Evolutionary conservation across 2,329 filamentous ascomycete genomes (phyloP).

Genomic region (Reticulascus tulasneorum): DNA sequence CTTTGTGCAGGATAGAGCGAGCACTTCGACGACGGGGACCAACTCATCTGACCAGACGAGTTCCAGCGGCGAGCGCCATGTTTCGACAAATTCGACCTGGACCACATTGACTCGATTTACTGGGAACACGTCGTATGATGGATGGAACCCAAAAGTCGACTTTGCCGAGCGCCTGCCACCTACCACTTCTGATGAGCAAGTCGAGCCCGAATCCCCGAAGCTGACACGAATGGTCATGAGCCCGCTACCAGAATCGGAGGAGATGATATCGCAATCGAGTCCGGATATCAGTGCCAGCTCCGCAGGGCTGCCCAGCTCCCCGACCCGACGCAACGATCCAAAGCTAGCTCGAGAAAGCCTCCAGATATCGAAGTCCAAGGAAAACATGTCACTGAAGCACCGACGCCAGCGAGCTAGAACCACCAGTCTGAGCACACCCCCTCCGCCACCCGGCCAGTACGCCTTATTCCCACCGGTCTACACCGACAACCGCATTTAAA

Average conservation of each 20-base stretch:
- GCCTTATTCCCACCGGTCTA: slow-evolving; percentile 36
- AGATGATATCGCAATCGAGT: slow-evolving; percentile 8
- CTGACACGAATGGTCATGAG: slow-evolving; percentile 7
- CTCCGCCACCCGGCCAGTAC: slow-evolving; percentile 44
- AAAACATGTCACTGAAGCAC: slow-evolving; percentile 21
- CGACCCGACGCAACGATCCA: slow-evolving; percentile 5
- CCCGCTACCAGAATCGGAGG: slow-evolving; percentile 11
- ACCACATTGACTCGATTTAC: slow-evolving; percentile 53
- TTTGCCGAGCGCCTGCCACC: slow-evolving; percentile 25
- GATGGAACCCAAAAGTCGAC: slow-evolving; percentile 23
- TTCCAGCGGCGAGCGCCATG: slow-evolving; percentile 47
- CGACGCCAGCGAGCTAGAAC: slow-evolving; percentile 41
- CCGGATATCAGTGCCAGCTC: slow-evolving; percentile 8
- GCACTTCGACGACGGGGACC: slow-evolving; percentile 53
- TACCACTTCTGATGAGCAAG: slow-evolving; percentile 15
- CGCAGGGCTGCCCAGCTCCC: too few species aligned
- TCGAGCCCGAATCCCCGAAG: slow-evolving; percentile 14
- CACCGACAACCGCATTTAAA: slow-evolving; percentile 27
- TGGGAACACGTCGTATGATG: slow-evolving; percentile 40
- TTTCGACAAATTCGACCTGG: slow-evolving; percentile 49
- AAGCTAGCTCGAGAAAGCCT: slow-evolving; percentile 23
- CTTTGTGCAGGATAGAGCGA: slow-evolving; percentile 41
- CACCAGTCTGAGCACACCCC: slow-evolving; percentile 39
- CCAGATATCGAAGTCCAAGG: slow-evolving; percentile 24
- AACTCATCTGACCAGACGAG: slow-evolving; percentile 42